Conservation (phyloP, 345 rosid species). For the Acer negundo region DNA sequence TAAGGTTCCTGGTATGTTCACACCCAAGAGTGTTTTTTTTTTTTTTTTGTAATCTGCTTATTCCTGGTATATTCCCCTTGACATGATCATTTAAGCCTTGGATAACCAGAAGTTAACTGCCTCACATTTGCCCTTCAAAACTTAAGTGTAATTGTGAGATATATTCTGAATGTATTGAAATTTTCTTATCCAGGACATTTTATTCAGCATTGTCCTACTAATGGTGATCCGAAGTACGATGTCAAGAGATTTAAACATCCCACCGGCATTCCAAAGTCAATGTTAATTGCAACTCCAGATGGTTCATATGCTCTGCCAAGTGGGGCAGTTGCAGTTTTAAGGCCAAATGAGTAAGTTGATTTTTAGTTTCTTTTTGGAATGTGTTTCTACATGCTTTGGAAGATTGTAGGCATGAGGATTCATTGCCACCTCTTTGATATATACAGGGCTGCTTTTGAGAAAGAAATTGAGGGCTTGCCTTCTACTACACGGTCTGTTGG, state of each 20-base stretch:
- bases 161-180: too few species aligned
- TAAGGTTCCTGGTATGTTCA: constrained; percentile 79
- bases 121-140: too few species aligned
- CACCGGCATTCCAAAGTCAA: constrained; percentile 97
- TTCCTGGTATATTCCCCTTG: too few species aligned
- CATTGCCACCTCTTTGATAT: background rate
- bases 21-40: background rate
- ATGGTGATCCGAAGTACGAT: constrained; percentile 92
- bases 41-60: background rate
- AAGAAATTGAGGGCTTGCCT: constrained; percentile 90
- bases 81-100: background rate
- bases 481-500: constrained; percentile 86
- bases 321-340: constrained; percentile 93
- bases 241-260: constrained; percentile 92
- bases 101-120: too few species aligned
- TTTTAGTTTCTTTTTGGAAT: background rate
- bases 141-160: too few species aligned
- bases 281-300: constrained; percentile 92
- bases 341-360: constrained; percentile 86
- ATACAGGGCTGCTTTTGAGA: constrained; percentile 96
- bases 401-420: background rate
- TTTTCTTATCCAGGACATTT: constrained; percentile 72
- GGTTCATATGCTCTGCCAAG: constrained; percentile 98
- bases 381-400: constrained; percentile 3
- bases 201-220: constrained; percentile 98